Percentiles rank a stretch among this genome's conserved stretches.
phyloP scores from a whole-genome alignment of 225 moss, liverwort and hornwort genomes.

The Physcomitrium patens region DNA sequence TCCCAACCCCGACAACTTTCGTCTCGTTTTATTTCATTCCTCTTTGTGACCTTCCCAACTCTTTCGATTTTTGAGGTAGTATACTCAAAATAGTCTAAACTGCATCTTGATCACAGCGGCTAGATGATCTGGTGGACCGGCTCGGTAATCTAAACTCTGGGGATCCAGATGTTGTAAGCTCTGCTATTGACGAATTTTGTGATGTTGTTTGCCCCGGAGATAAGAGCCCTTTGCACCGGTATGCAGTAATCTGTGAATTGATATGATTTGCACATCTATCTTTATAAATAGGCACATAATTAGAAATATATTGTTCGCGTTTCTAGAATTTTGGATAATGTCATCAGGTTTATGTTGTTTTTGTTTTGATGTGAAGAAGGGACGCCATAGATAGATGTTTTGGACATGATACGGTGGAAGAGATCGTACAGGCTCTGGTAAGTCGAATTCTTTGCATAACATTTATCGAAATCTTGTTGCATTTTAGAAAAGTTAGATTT shows the following conservation, averaged over 20 bases:
- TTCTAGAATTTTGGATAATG: background rate
- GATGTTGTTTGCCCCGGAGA: constrained; percentile 94
- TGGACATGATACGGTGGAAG: constrained; percentile 82
- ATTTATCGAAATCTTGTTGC: background rate
- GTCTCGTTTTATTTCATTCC: too few relatives aligned
- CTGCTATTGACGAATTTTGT: constrained; percentile 94
- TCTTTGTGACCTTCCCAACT: background rate
- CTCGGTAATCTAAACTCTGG: constrained; percentile 84
- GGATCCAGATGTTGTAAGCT: constrained; percentile 76
- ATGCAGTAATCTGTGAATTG: constrained; percentile 5
- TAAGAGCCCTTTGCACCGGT: constrained; percentile 87
- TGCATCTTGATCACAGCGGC: constrained; percentile 46
- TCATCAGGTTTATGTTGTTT: background rate
- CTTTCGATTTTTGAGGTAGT: background rate
- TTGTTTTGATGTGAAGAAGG: constrained; percentile 57
- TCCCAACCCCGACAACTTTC: too few relatives aligned
- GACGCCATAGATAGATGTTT: constrained; percentile 83
- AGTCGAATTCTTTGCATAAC: constrained; percentile 29
- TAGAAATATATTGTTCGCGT: background rate
- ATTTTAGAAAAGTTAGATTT: background rate
- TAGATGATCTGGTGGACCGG: constrained; percentile 84
- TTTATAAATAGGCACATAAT: background rate
- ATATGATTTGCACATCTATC: background rate
- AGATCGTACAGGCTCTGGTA: constrained; percentile 79
- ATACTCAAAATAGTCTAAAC: background rate